These are phyloP conservation scores for Sporothrix pseudoabietina DNA, from an alignment of 2,329 filamentous ascomycete genomes.

Conservation along the genomic window DNA sequence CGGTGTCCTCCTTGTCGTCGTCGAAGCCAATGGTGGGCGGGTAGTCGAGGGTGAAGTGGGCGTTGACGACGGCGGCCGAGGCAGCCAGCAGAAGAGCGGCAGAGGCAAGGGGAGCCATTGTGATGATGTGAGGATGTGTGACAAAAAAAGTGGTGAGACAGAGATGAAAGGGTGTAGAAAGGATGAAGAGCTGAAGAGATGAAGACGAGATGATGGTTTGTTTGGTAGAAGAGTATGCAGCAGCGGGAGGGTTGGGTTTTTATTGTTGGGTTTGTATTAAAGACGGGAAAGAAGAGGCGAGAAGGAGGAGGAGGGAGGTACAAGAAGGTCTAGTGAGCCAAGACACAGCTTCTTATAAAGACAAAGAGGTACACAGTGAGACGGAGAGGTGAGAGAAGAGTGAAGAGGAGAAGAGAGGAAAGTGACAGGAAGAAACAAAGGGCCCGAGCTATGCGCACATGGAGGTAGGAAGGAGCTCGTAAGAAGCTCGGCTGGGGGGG, in stretches of 20 bases:
- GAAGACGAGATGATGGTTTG: background rate
- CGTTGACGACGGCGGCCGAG: conserved; percentile 46
- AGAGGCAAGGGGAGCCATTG: conserved; percentile 46
- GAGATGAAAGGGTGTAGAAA: background rate
- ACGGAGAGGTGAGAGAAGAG: background rate
- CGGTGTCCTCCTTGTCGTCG: conserved; percentile 49
- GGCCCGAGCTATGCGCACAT: background rate
- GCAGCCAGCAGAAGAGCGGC: conserved; percentile 45
- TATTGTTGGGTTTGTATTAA: background rate
- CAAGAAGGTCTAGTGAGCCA: conserved; percentile 11
- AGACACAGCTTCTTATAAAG: conserved; percentile 27
- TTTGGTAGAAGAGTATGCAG: background rate
- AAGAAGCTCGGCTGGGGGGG: background rate
- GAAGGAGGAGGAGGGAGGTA: background rate
- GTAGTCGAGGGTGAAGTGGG: conserved; percentile 58
- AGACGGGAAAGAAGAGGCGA: background rate
- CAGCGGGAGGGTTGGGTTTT: background rate
- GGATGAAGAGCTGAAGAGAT: background rate
- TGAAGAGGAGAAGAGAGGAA: background rate
- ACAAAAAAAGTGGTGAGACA: background rate
- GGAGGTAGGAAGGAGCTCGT: conserved; percentile 7
- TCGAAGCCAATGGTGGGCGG: conserved; percentile 53
- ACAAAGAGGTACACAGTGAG: conserved; percentile 25
- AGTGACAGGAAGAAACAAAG: background rate
- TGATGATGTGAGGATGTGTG: background rate